Evolutionary conservation across 257 asterid species (phyloP).

Genomic region (Marsdenia floribunda): DNA sequence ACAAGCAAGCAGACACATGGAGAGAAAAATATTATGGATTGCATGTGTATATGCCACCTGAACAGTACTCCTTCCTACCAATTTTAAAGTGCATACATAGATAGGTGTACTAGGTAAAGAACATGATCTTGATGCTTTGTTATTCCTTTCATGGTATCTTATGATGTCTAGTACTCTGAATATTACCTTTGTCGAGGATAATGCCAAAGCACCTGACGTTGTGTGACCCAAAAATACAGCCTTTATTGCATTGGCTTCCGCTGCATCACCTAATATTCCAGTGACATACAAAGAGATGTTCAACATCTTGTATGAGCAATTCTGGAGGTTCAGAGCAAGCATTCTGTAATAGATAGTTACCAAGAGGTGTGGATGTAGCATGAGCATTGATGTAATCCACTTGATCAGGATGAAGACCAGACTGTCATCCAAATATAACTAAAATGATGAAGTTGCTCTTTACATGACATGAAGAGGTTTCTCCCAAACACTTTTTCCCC

Average conservation of each 20-base stretch:
- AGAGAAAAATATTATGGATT: not conserved
- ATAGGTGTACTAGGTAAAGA: not conserved
- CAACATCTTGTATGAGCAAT: not conserved
- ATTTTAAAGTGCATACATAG: not conserved
- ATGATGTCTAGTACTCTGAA: not conserved
- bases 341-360: conserved; percentile 32
- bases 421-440: conserved; percentile 45
- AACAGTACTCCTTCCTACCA: not conserved
- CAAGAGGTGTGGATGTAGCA: conserved; percentile 95
- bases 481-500: not conserved
- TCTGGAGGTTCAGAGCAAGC: conserved; percentile 10
- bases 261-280: conserved; percentile 61
- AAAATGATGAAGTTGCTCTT: not conserved
- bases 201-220: conserved; percentile 57
- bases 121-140: not conserved
- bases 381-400: conserved; percentile 95
- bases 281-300: conserved; percentile 3
- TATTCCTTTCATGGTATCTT: not conserved
- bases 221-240: conserved; percentile 62
- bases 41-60: not conserved
- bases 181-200: conserved; percentile 87
- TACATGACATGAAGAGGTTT: not conserved
- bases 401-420: conserved; percentile 68
- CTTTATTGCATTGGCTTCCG: conserved; percentile 87
- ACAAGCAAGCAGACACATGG: not conserved